Evolutionary conservation across 179 eudicot species (phyloP).

Genomic region (Dionaea muscipula): DNA sequence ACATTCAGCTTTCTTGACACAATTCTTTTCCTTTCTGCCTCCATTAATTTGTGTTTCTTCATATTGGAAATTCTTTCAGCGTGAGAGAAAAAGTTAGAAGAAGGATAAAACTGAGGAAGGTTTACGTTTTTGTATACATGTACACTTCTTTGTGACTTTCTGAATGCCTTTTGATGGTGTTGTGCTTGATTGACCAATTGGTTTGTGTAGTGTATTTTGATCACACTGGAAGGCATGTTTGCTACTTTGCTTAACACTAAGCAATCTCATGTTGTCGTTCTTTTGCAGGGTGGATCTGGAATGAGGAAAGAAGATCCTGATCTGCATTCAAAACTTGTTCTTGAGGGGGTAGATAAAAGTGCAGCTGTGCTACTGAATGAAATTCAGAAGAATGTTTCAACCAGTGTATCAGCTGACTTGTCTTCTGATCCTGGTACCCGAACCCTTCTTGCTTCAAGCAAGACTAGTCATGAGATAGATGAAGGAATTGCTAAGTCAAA

Average conservation of each 20-base stretch:
- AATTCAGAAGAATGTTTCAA: constrained; percentile 15
- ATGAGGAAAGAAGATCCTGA: constrained; percentile 11
- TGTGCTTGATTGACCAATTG: too few species aligned
- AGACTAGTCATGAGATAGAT: constrained; percentile 7
- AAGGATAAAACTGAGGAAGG: too few species aligned
- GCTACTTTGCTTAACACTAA: background rate
- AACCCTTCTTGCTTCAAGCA: too few species aligned
- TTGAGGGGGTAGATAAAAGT: constrained; percentile 14
- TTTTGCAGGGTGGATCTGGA: constrained; percentile 34
- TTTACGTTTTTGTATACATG: too few species aligned
- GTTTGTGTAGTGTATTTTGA: background rate
- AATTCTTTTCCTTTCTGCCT: too few species aligned
- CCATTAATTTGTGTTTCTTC: too few species aligned
- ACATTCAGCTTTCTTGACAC: too few species aligned
- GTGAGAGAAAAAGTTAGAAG: too few species aligned
- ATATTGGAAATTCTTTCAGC: too few species aligned
- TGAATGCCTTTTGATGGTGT: too few species aligned
- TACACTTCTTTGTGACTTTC: too few species aligned
- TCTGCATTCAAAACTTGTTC: constrained; percentile 9
- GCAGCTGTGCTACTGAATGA: constrained; percentile 14
- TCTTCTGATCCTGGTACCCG: constrained; percentile 18
- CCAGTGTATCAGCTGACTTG: constrained; percentile 20
- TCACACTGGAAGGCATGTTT: background rate
- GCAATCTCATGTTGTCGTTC: background rate
- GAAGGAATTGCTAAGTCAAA: constrained; percentile 14